Evolutionary conservation across 768 basidiomycete genomes (phyloP).

Genomic region (Crassisporium funariophilum): DNA sequence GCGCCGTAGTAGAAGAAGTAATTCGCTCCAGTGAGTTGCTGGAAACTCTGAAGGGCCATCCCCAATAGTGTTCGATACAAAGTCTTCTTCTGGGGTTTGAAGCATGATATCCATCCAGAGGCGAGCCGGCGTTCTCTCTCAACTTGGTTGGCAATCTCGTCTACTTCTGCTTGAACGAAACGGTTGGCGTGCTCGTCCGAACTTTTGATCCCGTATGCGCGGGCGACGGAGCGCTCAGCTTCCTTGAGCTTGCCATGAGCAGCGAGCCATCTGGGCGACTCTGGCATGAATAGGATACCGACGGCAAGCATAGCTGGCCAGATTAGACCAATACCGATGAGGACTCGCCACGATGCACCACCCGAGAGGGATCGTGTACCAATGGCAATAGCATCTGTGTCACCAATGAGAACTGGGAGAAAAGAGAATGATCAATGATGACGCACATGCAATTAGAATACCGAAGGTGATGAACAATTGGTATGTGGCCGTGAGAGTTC

Average conservation of each 20-base stretch:
- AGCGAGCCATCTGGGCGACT: constrained; percentile 68
- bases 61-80: constrained; percentile 66
- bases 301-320: constrained; percentile 64
- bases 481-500: constrained; percentile 63
- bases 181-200: constrained; percentile 40
- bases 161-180: constrained; percentile 48
- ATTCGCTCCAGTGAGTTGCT: constrained; percentile 74
- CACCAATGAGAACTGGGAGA: no score
- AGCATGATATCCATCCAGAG: constrained; percentile 72
- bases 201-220: constrained; percentile 47
- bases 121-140: constrained; percentile 48
- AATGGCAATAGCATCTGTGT: constrained; percentile 71
- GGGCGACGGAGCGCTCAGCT: constrained; percentile 49
- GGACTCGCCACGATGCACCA: constrained; percentile 60
- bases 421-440: background rate
- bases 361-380: constrained; percentile 55
- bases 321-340: constrained; percentile 61
- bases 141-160: constrained; percentile 56
- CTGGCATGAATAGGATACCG: constrained; percentile 73
- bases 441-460: constrained; percentile 63
- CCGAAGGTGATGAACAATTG: constrained; percentile 73
- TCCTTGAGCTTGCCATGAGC: constrained; percentile 47
- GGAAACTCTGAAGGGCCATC: constrained; percentile 68
- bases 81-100: constrained; percentile 54
- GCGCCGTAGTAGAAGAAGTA: constrained; percentile 73